Base-by-base conservation (phyloP, 805 yeast genomes). In the Yarrowia sp. region DNA sequence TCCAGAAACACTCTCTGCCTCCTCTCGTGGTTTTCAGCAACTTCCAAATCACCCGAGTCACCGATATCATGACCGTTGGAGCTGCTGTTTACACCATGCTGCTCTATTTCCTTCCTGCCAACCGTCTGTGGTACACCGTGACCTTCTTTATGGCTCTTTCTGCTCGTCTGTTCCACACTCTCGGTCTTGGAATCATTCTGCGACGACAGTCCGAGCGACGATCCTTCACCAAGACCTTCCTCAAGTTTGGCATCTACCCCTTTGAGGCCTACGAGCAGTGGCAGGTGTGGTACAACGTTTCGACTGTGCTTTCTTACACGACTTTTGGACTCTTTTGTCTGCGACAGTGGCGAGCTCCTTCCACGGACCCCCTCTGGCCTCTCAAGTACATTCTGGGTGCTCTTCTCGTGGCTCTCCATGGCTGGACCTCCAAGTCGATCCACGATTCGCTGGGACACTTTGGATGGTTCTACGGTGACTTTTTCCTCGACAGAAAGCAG, bases 381-480 rank as follows among this genome's bases (percentile, higher is more conserved):
- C 79, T 85, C 67, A 74, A 88, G 65, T 68, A 82, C n/a, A 86
- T 87, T 63, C 70, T 86, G 52, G 93, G 93, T 11, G 67, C 76
- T 0, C 73, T 84, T 66, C 77, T 88, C 36, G 77, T 86, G 16
- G 69, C 80, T 8, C 78, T 89, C 30, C 96, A 89, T 70, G 72
- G 81, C 17, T 85, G 90, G 88, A 87, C 90, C 36, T 85, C 88
- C 68, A 70, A 80, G 24, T 88, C 90, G 32, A 88, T 89, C 38
- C 81, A 85, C 68, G 83, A 83, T 48, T 85, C 89, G 58, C 84
- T 89, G 68, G 93, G 93, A 1, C 88, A 87, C 67, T 88, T 86
- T 74, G 95, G 96, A n/a, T 89, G 95, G 95, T 89, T 89, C 71
- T 89, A 87, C 73, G 96, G 96, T 65, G 96, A 89, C 74, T 89